Evolutionary conservation across 106 monocot genomes (phyloP).

Genomic region (Hemerocallis citrina): DNA sequence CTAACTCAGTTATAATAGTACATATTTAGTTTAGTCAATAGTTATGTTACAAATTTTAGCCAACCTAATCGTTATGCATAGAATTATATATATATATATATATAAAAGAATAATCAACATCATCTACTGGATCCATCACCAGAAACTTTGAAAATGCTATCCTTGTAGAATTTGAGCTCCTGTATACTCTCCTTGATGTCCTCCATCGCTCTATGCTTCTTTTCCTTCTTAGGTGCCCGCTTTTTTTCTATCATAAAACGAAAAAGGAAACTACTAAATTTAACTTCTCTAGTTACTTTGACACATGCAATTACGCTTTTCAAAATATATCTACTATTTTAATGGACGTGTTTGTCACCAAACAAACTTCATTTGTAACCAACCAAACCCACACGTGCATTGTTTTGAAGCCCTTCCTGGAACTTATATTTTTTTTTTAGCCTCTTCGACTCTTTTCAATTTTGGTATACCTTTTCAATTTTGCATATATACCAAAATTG

Average conservation of each 20-base stretch:
- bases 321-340: neutral
- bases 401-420: neutral
- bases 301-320: too few species aligned
- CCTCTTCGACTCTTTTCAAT: neutral
- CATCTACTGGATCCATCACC: too few species aligned
- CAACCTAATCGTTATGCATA: too few species aligned
- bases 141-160: constrained; percentile 78
- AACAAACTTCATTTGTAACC: too few species aligned
- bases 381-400: neutral
- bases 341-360: too few species aligned
- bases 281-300: too few species aligned
- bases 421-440: neutral
- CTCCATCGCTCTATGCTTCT: constrained; percentile 86
- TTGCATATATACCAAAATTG: neutral
- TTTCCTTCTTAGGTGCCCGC: constrained; percentile 56
- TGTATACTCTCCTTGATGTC: constrained; percentile 86
- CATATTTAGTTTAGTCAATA: too few species aligned
- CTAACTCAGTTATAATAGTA: too few species aligned
- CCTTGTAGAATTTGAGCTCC: constrained; percentile 73
- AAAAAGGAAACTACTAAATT: neutral
- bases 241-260: constrained; percentile 29
- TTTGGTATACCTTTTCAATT: neutral
- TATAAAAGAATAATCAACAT: too few species aligned
- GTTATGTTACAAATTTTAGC: too few species aligned
- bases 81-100: too few species aligned